A percentile compares a stretch with the other conserved stretches of the same genome.
Evolutionary conservation across 108 stramenopile species (phyloP).

Genomic region (Fragilaria radians): DNA sequence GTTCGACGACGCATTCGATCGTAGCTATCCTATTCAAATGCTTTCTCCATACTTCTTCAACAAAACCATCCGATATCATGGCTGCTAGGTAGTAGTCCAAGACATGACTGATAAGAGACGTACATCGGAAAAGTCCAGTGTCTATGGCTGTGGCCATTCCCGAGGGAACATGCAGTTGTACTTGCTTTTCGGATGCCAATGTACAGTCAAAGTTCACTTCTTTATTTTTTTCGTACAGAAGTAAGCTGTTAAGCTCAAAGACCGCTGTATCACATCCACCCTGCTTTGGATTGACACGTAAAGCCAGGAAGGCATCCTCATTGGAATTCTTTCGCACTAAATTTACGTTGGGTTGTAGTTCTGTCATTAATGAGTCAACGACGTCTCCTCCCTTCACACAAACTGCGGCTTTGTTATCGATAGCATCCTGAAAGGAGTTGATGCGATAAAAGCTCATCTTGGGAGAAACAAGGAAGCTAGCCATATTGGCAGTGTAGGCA

Average conservation of each 20-base stretch:
- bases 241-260: background rate
- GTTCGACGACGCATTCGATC: slow-evolving; percentile 4
- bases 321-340: background rate
- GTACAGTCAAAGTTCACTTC: slow-evolving; percentile 22
- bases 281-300: slow-evolving; percentile 5
- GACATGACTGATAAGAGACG: slow-evolving; percentile 1
- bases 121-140: slow-evolving; percentile 19
- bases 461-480: slow-evolving; percentile 14
- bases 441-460: background rate
- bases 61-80: slow-evolving; percentile 15
- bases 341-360: background rate
- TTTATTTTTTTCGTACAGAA: slow-evolving; percentile 10
- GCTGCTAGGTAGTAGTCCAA: slow-evolving; percentile 7
- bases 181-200: slow-evolving; percentile 23
- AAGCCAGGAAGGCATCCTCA: background rate
- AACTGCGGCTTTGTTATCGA: background rate
- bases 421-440: background rate
- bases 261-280: slow-evolving; percentile 9
- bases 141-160: slow-evolving; percentile 29
- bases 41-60: slow-evolving; percentile 8
- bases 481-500: slow-evolving; percentile 29
- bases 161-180: slow-evolving; percentile 1
- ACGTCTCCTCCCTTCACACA: slow-evolving; percentile 9
- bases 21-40: slow-evolving; percentile 7
- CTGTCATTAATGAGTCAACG: slow-evolving; percentile 5